Base-by-base conservation (phyloP, 1,284 basidiomycete genomes). In the Ganoderma leucocontextum region DNA sequence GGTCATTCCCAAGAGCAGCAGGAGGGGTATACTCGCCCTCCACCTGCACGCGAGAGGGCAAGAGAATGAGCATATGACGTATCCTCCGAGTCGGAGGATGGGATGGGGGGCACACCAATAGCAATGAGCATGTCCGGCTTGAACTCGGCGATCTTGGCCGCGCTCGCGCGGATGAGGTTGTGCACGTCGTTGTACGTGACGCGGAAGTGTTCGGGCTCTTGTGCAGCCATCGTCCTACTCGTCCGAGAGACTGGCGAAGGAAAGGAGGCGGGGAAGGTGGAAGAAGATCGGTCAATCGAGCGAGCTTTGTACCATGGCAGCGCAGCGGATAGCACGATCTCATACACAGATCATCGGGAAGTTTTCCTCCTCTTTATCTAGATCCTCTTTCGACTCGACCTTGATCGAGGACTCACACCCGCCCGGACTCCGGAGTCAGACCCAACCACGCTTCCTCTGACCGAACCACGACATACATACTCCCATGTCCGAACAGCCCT, bases 131-230 rank as follows among this genome's bases (percentile, higher is more conserved):
- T 80, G 77, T 94, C 89, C 22, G 94, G 94, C 74, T 91, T 89
- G 82, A 94, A 95, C 13, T 78, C 77, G 35, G 86, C 88, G 73
- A 95, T 93, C 75, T 85, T 82, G 60, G 83, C 82, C 0, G 90
- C 89, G 8, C 85, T 82, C 12, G 80, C 81, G 74, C 87, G 87
- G 73, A 95, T 94, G 68, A 94, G 84, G 74, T 93, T 92, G 83
- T 96, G 94, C 70, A 95, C 89, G 44, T 95, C 90, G 73, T 95
- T 94, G 83, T 96, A 96, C 19, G 94, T 95, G 63, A 90, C 84
- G 66, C 83, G 87, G 77, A 87, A 74, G 76, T 94, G 93, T 74
- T 89, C 80, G 57, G 87, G 82, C 35, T 77, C 74, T 70, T 70
- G 38, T 42, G 47, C 47, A 25, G 76, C 79, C 82, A 85, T 85